phyloP scores from a whole-genome alignment of 805 yeast species.

The Huiozyma naganishii region DNA sequence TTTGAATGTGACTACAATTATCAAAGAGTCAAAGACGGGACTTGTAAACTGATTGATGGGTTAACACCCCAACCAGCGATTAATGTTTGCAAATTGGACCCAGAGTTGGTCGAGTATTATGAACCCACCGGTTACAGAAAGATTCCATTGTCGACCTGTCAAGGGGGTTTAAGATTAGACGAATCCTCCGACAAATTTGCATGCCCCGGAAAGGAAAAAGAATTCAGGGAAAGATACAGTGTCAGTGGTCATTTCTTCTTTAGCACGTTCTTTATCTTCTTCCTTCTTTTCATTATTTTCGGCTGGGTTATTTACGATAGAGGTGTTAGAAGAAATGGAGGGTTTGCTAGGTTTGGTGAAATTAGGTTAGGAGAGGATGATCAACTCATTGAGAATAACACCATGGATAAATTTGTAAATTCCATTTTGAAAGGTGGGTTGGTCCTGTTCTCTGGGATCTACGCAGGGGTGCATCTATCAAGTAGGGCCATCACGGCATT shows the following conservation, averaged over 20 bases:
- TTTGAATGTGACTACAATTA: conserved; percentile 91
- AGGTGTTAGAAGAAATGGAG: conserved; percentile 72
- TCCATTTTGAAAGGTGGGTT: conserved; percentile 49
- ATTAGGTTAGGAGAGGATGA: conserved; percentile 74
- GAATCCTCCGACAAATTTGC: conserved; percentile 46
- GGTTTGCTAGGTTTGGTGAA: conserved; percentile 70
- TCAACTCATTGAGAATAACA: conserved; percentile 46
- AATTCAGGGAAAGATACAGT: conserved; percentile 43
- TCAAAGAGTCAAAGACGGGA: conserved; percentile 59
- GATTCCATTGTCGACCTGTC: conserved; percentile 76
- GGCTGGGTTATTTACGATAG: conserved; percentile 69
- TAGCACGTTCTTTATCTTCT: conserved; percentile 46
- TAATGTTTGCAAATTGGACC: conserved; percentile 43
- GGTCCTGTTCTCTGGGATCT: conserved; percentile 31
- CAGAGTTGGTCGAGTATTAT: conserved; percentile 56
- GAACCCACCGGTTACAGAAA: conserved; percentile 89
- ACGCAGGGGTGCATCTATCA: conserved; percentile 13
- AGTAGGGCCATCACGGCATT: conserved; percentile 9
- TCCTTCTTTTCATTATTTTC: conserved; percentile 38
- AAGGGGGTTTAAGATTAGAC: conserved; percentile 68
- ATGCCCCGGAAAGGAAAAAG: conserved; percentile 79
- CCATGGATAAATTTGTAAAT: conserved; percentile 49
- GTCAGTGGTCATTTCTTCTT: conserved; percentile 47
- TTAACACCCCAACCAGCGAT: conserved; percentile 53
- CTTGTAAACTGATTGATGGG: conserved; percentile 78